phyloP scores from a whole-genome alignment of 148 eudicot species.

The Rhododendron henanense region DNA sequence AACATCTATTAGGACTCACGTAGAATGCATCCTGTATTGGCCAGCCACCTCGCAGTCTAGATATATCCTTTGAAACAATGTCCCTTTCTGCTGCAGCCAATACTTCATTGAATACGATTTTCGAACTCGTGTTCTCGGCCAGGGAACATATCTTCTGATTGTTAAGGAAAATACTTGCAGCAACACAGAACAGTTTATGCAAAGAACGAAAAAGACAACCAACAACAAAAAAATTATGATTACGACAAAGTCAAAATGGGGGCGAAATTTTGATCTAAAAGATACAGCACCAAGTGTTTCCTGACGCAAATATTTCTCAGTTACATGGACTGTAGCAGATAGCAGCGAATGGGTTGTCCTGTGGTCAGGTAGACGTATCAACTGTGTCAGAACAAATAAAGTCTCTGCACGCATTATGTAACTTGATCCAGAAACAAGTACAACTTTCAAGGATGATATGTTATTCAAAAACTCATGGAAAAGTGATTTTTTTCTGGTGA shows the following conservation, averaged over 20 bases:
- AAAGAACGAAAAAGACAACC: not conserved
- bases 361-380: constrained; percentile 23
- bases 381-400: not conserved
- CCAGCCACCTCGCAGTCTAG: constrained; percentile 98
- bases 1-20: constrained; percentile 44
- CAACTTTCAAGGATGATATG: not conserved
- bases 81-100: constrained; percentile 86
- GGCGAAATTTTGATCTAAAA: constrained; percentile 11
- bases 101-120: constrained; percentile 81
- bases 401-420: not conserved
- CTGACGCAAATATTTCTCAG: constrained; percentile 86
- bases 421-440: not conserved
- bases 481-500: not conserved
- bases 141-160: constrained; percentile 62
- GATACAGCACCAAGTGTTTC: constrained; percentile 96
- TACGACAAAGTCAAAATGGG: not conserved
- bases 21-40: constrained; percentile 95
- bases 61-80: constrained; percentile 90
- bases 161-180: constrained; percentile 38
- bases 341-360: constrained; percentile 97
- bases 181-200: not conserved
- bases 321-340: constrained; percentile 68
- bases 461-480: not conserved
- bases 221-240: not conserved
- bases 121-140: constrained; percentile 82